Conservation (phyloP, 495 filamentous ascomycete genomes). For the Penicillium canescens region DNA sequence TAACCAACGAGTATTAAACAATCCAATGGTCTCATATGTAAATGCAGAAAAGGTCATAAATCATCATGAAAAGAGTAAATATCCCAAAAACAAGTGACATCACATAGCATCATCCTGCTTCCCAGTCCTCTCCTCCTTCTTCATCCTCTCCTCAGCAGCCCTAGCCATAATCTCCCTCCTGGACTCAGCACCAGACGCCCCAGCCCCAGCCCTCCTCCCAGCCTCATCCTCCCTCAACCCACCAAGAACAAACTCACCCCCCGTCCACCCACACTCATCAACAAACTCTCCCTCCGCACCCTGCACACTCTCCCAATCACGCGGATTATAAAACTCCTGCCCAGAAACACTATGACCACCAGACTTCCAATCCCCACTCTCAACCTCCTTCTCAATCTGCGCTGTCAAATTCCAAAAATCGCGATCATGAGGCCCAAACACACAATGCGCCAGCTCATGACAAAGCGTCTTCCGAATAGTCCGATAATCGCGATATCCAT, state of each 20-base stretch:
- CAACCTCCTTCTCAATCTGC: constrained; percentile 86
- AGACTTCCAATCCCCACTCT: constrained; percentile 68
- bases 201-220: constrained; percentile 18
- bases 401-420: constrained; percentile 86
- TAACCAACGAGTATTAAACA: background rate
- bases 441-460: constrained; percentile 94
- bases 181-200: constrained; percentile 36
- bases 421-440: constrained; percentile 77
- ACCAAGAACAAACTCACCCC: constrained; percentile 85
- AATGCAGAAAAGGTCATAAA: constrained; percentile 1
- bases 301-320: constrained; percentile 48
- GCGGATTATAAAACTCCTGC: constrained; percentile 70
- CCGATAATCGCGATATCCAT: constrained; percentile 90
- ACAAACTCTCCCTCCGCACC: constrained; percentile 53
- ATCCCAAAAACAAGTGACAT: constrained; percentile 2
- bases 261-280: constrained; percentile 84
- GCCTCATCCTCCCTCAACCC: constrained; percentile 37
- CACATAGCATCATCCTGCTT: constrained; percentile 27
- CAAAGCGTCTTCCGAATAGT: constrained; percentile 89
- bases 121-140: constrained; percentile 48
- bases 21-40: constrained; percentile 3
- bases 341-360: constrained; percentile 65
- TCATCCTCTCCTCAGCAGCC: constrained; percentile 72
- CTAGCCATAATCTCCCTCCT: constrained; percentile 73
- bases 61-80: background rate